Evolutionary conservation across 495 filamentous ascomycete genomes (phyloP).

Genomic region (Aspergillus affinis): DNA sequence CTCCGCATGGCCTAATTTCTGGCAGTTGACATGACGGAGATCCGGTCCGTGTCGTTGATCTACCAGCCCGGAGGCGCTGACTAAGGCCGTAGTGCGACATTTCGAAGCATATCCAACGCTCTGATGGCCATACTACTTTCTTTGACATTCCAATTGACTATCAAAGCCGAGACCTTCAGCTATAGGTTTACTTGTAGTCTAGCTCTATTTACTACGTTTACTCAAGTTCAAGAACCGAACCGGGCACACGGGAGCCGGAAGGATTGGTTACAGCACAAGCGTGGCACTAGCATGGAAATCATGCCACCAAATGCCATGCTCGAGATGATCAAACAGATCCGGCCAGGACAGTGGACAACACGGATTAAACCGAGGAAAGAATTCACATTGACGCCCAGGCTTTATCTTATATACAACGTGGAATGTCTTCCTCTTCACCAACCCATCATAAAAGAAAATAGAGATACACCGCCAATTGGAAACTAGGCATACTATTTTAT

Average conservation of each 20-base stretch:
- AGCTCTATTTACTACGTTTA: neutral
- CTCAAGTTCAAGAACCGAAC: neutral
- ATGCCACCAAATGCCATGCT: neutral
- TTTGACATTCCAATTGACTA: too few species aligned
- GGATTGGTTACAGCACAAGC: neutral
- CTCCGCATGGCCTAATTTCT: too few species aligned
- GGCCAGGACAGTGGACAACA: neutral
- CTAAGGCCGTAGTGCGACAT: neutral
- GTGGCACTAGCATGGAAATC: neutral
- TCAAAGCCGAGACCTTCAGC: too few species aligned
- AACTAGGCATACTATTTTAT: slow-evolving; percentile 19
- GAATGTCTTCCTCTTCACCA: slow-evolving; percentile 36
- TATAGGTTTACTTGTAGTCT: too few species aligned
- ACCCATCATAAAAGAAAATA: slow-evolving; percentile 34
- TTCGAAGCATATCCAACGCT: neutral
- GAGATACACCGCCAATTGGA: slow-evolving; percentile 42
- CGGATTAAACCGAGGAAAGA: slow-evolving; percentile 24
- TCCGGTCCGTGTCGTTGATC: neutral
- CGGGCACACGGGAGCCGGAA: neutral
- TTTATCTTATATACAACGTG: slow-evolving; percentile 49
- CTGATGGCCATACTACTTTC: neutral
- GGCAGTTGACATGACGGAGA: neutral
- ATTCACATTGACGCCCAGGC: slow-evolving; percentile 36
- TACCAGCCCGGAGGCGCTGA: neutral
- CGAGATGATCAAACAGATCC: neutral